phyloP scores from a whole-genome alignment of 2,329 filamentous ascomycete genomes.

The Penicillium sp. region DNA sequence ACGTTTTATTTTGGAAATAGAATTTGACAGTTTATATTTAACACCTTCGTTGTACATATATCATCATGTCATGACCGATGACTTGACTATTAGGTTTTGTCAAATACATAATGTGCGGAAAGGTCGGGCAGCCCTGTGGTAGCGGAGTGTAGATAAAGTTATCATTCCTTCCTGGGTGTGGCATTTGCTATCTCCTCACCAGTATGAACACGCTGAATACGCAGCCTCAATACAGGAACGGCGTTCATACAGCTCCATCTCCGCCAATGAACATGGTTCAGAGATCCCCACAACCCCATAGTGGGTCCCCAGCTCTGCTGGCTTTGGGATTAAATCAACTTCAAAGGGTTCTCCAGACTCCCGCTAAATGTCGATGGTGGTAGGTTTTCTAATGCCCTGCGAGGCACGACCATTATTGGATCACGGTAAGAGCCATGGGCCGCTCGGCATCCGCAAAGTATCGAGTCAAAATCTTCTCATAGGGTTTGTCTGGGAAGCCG shows the following conservation, averaged over 20 bases:
- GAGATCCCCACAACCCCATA: not conserved
- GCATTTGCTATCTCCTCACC: not conserved
- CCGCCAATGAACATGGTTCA: not conserved
- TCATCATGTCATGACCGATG: not conserved
- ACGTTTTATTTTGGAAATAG: no score
- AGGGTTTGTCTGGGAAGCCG: not conserved
- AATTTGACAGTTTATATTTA: no score
- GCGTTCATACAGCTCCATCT: not conserved
- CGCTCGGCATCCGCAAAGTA: not conserved
- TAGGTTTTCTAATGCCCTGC: not conserved
- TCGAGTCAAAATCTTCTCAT: not conserved
- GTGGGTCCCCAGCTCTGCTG: not conserved
- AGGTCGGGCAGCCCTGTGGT: not conserved
- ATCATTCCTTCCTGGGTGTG: not conserved
- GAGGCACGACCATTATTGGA: not conserved
- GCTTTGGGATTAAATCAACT: not conserved
- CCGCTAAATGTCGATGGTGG: not conserved
- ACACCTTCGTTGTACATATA: not conserved
- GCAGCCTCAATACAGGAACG: not conserved
- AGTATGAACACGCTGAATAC: not conserved
- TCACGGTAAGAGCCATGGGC: not conserved
- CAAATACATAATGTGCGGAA: not conserved
- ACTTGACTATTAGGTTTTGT: not conserved
- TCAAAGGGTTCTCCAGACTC: slow-evolving; percentile 6
- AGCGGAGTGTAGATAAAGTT: not conserved